Percentiles rank a stretch among this genome's conserved stretches.
Evolutionary conservation across 106 monocot species (phyloP).

Genomic region (Narthecium ossifragum): DNA sequence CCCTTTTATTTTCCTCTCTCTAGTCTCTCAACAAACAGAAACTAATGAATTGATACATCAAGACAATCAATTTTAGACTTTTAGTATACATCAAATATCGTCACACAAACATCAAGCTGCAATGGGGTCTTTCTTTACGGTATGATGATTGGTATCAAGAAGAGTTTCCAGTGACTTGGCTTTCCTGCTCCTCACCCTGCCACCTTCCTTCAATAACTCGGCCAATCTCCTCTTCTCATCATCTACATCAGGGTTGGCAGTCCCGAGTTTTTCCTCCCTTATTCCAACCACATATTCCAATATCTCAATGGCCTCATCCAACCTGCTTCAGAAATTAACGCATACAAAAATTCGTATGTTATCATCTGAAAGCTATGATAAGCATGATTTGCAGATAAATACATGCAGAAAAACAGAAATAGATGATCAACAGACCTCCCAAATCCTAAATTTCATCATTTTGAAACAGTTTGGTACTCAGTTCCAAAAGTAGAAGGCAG

Average conservation of each 20-base stretch:
- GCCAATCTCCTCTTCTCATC: constrained; percentile 68
- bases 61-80: not conserved
- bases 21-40: not conserved
- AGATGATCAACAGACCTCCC: too few relatives aligned
- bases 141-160: constrained; percentile 32
- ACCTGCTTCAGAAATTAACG: constrained; percentile 19
- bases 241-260: constrained; percentile 72
- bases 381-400: too few relatives aligned
- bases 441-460: too few relatives aligned
- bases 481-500: too few relatives aligned
- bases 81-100: not conserved
- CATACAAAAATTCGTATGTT: too few relatives aligned
- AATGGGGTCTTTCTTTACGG: constrained; percentile 16
- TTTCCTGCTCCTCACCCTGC: constrained; percentile 53
- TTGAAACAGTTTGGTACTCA: too few relatives aligned
- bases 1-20: not conserved
- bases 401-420: too few relatives aligned
- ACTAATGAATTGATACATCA: too few relatives aligned
- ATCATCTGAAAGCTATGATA: too few relatives aligned
- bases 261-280: constrained; percentile 74
- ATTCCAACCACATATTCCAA: constrained; percentile 59
- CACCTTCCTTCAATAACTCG: constrained; percentile 58
- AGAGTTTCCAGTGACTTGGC: constrained; percentile 44
- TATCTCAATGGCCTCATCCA: constrained; percentile 61
- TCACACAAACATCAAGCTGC: constrained; percentile 13